Base-by-base conservation (phyloP, 768 basidiomycete species). In the Vishniacozyma victoriae region DNA sequence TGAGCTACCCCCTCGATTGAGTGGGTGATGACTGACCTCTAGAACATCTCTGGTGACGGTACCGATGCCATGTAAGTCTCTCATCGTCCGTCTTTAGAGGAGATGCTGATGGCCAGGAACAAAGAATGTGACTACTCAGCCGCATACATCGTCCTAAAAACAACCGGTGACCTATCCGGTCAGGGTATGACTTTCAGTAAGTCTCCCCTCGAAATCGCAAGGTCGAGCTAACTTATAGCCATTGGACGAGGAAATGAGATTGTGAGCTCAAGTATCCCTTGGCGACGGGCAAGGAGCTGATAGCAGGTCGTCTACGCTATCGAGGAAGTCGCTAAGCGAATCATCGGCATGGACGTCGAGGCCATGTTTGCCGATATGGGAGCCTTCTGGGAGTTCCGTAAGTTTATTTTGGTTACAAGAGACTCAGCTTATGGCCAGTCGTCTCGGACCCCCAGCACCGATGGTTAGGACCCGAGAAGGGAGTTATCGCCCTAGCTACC, bases 401-500 rank as follows among this genome's bases (percentile, higher is more conserved):
- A 51, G 69, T 58, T 39, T 5, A 20, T 19, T 5, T 4, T 37
- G 14, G 25, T 37, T 13, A 14, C 7, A 16, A 0, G 18, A 16
- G 13, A 31, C 16, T 13, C 25, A 2, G 11, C 19, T 19, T 16
- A 33, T 20, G 12, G 23, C 3, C 26, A 71, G 69, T 97, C 66
- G 80, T 85, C 66, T 80, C 84, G 1, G 92, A 96, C 73, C 80
- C 92, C 26, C 92, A 96, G 68, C 74, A 93, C 48, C 79, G 92
- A 72, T 96, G 92, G 92, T 84, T 91, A 60, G 90, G 89, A 4
- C 90, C 91, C 0, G 91, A 93, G 69, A 93, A 93, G 72, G 92
- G 92, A 43, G 88, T 96, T 2, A 91, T 96, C 44, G 86, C 89
- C 66, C 82, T 93, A 43, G 88, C 90, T 2, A 79, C 86, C 0